A percentile compares a stretch with the other conserved stretches of the same genome.
phyloP scores from a whole-genome alignment of 345 rosid genomes.

The Cardiospermum halicacabum region DNA sequence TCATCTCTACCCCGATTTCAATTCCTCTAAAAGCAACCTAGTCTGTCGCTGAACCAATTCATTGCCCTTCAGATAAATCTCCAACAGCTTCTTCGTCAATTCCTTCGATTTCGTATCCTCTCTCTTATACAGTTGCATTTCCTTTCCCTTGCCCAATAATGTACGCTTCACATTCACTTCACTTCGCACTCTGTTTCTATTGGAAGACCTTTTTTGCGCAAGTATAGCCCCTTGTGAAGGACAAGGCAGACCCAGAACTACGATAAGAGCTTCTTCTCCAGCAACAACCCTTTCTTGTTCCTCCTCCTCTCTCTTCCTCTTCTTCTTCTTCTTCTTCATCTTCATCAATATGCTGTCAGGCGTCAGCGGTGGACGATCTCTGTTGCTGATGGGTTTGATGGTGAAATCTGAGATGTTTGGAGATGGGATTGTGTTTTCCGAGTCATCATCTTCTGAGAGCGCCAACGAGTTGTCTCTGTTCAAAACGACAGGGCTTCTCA shows the following conservation, averaged over 20 bases:
- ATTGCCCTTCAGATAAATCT: slow-evolving; percentile 18
- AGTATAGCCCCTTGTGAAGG: not conserved
- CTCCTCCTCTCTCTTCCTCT: too few relatives aligned
- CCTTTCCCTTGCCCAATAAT: not conserved
- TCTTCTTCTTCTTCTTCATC: slow-evolving; percentile 21
- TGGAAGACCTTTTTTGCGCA: not conserved
- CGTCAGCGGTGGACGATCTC: slow-evolving; percentile 15
- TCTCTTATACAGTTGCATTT: too few relatives aligned
- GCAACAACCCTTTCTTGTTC: not conserved
- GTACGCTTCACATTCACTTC: slow-evolving; percentile 3
- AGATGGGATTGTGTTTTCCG: slow-evolving; percentile 24
- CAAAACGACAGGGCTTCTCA: not conserved
- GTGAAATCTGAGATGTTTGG: slow-evolving; percentile 23
- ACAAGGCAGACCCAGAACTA: slow-evolving; percentile 15
- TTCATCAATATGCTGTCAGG: not conserved
- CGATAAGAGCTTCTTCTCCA: not conserved
- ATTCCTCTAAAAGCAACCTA: slow-evolving; percentile 12
- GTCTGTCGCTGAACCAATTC: slow-evolving; percentile 23
- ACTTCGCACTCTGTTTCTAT: not conserved
- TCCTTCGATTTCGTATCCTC: slow-evolving; percentile 20
- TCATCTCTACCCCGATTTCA: not conserved
- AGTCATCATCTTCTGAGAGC: slow-evolving; percentile 28
- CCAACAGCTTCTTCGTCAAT: slow-evolving; percentile 15
- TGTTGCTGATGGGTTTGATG: slow-evolving; percentile 20
- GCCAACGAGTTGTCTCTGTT: not conserved